Base-by-base conservation (phyloP, 768 basidiomycete genomes). In the Rhodotorula kratochvilovae region DNA sequence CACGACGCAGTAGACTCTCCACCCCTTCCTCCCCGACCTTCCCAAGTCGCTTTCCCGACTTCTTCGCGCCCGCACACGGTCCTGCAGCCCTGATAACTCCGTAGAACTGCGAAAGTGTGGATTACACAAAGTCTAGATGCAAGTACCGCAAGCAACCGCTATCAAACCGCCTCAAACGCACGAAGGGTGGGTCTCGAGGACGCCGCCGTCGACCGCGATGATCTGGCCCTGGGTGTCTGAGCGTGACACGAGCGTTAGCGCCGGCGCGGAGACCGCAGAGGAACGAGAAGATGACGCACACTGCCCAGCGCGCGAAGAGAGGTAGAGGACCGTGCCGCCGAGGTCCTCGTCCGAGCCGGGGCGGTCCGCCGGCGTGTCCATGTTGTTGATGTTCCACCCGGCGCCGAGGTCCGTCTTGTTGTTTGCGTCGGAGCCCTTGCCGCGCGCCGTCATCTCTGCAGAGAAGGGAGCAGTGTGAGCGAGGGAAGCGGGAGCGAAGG, bases 141-240 rank as follows among this genome's bases (percentile, higher is more conserved):
- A 25, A 48, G 23, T 48, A 17, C 46, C 19, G 19, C 46, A 19
- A 48, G 46, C 46, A 48, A 48, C 46, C 39, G 39, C 39, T 39
- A 13, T 39, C 39, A 46, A 23, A 46, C 17, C 45, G 45, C 17
- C 17, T 46, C 45, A 46, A 46, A 23, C 17, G 5, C 45, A 7
- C 1, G 48, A 53, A 3, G 70, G 70, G 66, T 71, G 67, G 17
- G 61, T 67, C 2, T 16, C 2, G 19, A 87, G 88, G 83, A 88
- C 89, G 81, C 92, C 91, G 25, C 93, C 93, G 81, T 96, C 95
- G 23, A 96, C 86, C 8, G 92, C 92, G 57, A 96, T 90, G 66
- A 92, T 79, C 71, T 93, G 83, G 81, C 71, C 67, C 53, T 92
- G 94, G 86, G 71, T 59, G 42, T 60, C 45, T 48, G 65, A 11